These are phyloP conservation scores for Monosporascus sp. DNA, from an alignment of 2,329 filamentous ascomycete genomes.

Conservation along the genomic window DNA sequence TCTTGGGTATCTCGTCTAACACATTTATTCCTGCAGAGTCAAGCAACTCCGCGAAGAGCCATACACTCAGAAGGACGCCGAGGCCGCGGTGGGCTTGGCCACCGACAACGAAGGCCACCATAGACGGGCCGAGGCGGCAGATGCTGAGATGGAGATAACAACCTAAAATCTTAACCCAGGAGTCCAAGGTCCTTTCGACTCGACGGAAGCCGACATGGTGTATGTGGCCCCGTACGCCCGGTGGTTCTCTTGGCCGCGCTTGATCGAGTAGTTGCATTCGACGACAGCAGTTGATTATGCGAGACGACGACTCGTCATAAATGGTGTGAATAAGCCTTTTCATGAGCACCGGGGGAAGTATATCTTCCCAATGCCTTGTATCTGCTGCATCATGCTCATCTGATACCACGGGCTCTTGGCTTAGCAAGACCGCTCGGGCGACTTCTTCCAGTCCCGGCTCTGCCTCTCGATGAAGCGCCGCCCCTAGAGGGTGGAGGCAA, in stretches of 20 bases:
- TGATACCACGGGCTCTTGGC: constrained; percentile 40
- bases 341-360: too few relatives aligned
- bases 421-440: constrained; percentile 41
- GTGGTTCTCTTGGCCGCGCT: not conserved
- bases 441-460: constrained; percentile 30
- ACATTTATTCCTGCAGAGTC: constrained; percentile 46
- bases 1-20: constrained; percentile 19
- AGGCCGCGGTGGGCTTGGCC: constrained; percentile 68
- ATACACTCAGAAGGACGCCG: constrained; percentile 80
- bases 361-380: too few relatives aligned
- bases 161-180: constrained; percentile 16
- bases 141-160: constrained; percentile 35
- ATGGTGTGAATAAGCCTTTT: not conserved
- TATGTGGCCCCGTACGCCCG: not conserved
- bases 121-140: constrained; percentile 17
- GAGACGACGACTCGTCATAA: not conserved
- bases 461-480: constrained; percentile 30
- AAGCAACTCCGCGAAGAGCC: constrained; percentile 79
- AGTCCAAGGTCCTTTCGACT: not conserved
- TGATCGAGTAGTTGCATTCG: not conserved
- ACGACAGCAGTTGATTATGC: not conserved
- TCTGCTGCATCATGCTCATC: constrained; percentile 26
- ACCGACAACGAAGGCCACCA: constrained; percentile 56
- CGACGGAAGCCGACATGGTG: not conserved
- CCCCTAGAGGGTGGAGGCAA: constrained; percentile 39